Conservation (phyloP, 2,329 filamentous ascomycete species). For the Trichoderma breve region DNA sequence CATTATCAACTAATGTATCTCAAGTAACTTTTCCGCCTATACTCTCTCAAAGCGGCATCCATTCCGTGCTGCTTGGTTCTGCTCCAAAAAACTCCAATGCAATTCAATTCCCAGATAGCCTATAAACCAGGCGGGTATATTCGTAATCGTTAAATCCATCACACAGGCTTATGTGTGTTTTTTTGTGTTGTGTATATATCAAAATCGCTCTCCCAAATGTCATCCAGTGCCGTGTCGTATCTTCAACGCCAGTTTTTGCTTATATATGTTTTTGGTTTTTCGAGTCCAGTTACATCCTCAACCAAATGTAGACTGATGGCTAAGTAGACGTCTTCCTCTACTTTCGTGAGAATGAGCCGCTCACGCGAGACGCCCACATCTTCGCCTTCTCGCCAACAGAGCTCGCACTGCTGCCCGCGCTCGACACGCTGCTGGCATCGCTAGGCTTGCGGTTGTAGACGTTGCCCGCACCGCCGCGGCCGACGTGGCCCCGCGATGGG, state of each 20-base stretch:
- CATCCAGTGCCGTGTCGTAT: not conserved
- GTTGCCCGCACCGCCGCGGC: conserved; percentile 57
- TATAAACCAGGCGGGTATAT: not conserved
- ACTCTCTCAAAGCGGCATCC: not conserved
- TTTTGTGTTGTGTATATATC: not conserved
- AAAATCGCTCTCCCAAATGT: not conserved
- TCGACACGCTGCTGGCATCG: conserved; percentile 31
- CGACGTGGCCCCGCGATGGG: conserved; percentile 48
- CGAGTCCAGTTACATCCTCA: not conserved
- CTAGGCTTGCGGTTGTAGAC: conserved; percentile 48
- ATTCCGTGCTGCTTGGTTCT: not conserved
- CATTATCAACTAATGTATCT: not conserved
- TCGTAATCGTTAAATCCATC: not conserved
- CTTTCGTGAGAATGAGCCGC: conserved; percentile 34
- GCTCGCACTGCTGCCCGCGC: conserved; percentile 40
- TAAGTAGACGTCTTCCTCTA: conserved; percentile 10
- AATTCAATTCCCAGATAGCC: not conserved
- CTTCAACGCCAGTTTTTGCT: not conserved
- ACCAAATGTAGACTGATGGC: not conserved
- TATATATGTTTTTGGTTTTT: not conserved
- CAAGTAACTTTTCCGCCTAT: not conserved
- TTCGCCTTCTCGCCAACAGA: conserved; percentile 34
- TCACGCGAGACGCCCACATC: conserved; percentile 35
- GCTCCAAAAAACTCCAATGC: not conserved
- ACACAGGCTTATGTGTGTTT: not conserved